phyloP scores from a whole-genome alignment of 2,329 filamentous ascomycete genomes.

The Rhynchosporium graminicola region DNA sequence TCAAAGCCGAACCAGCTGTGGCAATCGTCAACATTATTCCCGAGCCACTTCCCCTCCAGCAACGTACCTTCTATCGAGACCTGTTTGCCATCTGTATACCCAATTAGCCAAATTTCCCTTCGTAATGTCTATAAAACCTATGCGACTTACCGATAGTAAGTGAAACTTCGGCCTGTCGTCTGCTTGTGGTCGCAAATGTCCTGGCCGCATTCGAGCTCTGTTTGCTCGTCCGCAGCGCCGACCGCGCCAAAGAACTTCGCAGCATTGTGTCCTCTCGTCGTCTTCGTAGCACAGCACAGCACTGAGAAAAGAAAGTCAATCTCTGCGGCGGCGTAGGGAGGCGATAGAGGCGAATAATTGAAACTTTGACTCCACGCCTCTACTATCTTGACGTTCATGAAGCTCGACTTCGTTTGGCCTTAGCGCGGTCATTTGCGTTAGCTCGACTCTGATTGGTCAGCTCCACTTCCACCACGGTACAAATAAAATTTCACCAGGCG shows the following conservation, averaged over 20 bases:
- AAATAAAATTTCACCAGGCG: constrained; percentile 30
- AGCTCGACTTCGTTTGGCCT: constrained; percentile 17
- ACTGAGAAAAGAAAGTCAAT: constrained; percentile 21
- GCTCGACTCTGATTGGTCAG: constrained; percentile 31
- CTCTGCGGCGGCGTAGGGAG: constrained; percentile 29
- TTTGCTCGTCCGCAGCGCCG: constrained; percentile 65
- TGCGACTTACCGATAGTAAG: constrained; percentile 81
- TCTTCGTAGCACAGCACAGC: constrained; percentile 45
- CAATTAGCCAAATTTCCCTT: constrained; percentile 38
- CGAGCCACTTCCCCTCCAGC: constrained; percentile 24
- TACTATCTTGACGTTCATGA: constrained; percentile 25
- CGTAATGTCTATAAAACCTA: constrained; percentile 27
- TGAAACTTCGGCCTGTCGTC: constrained; percentile 88
- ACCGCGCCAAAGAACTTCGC: constrained; percentile 67
- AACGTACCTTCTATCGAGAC: constrained; percentile 89
- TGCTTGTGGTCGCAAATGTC: constrained; percentile 78
- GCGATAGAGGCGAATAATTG: constrained; percentile 30
- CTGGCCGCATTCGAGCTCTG: constrained; percentile 64
- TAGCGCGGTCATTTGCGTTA: constrained; percentile 32
- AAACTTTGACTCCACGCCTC: not conserved
- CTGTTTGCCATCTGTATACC: constrained; percentile 83
- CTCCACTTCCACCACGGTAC: constrained; percentile 19
- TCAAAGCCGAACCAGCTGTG: constrained; percentile 90
- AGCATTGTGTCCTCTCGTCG: constrained; percentile 66
- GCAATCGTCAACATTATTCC: constrained; percentile 43